A percentile compares a stretch with the other conserved stretches of the same genome.
Evolutionary conservation across 2,329 filamentous ascomycete species (phyloP).

Genomic region (Pseudogymnoascus pannorum): DNA sequence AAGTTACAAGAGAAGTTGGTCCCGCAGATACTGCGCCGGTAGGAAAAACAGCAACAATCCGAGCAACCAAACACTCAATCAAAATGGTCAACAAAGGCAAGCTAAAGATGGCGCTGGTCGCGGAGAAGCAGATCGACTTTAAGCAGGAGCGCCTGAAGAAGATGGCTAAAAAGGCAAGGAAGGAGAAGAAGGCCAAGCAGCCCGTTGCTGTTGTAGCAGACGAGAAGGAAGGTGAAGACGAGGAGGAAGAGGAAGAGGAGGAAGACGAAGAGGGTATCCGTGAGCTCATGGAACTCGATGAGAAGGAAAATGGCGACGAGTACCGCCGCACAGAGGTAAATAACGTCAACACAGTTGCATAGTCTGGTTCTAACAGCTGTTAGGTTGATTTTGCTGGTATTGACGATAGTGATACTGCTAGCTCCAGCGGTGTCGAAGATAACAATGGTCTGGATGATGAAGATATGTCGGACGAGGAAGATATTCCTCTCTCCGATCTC

Average conservation of each 20-base stretch:
- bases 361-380: slow-evolving; percentile 15
- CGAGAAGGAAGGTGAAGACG: slow-evolving; percentile 37
- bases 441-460: slow-evolving; percentile 36
- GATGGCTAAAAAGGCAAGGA: slow-evolving; percentile 32
- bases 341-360: slow-evolving; percentile 5
- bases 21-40: slow-evolving; percentile 1
- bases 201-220: slow-evolving; percentile 31
- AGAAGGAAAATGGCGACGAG: slow-evolving; percentile 33
- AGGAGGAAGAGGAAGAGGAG: slow-evolving; percentile 29
- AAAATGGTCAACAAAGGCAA: slow-evolving; percentile 35
- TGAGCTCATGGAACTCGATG: slow-evolving; percentile 25
- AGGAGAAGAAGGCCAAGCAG: slow-evolving; percentile 20
- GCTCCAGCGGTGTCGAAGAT: slow-evolving; percentile 48
- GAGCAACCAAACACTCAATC: slow-evolving; percentile 7
- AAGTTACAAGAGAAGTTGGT: slow-evolving; percentile 8
- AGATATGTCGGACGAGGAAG: slow-evolving; percentile 67
- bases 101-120: slow-evolving; percentile 46
- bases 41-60: background rate
- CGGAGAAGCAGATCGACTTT: slow-evolving; percentile 48
- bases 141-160: slow-evolving; percentile 37
- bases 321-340: slow-evolving; percentile 33
- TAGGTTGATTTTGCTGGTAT: slow-evolving; percentile 47
- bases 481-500: slow-evolving; percentile 83
- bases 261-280: slow-evolving; percentile 25
- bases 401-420: slow-evolving; percentile 56